A percentile compares a stretch with the other conserved stretches of the same genome.
phyloP scores from a whole-genome alignment of 176 grass and related monocot species.

The Oryza meyeriana region DNA sequence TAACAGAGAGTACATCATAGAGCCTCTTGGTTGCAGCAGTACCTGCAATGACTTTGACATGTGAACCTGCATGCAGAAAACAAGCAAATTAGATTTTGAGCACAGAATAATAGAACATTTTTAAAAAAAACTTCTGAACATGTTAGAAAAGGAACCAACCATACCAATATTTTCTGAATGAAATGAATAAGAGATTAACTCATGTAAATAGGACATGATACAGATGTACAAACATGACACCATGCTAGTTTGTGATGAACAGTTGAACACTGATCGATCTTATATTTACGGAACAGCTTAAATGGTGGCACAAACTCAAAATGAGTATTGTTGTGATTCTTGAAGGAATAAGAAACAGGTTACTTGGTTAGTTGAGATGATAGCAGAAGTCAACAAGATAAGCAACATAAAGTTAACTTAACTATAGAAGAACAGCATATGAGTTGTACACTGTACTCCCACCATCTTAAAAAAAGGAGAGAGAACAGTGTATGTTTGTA shows the following conservation, averaged over 20 bases:
- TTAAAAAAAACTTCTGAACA: not conserved
- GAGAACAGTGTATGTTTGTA: not conserved
- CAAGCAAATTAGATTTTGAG: not conserved
- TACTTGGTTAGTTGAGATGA: not conserved
- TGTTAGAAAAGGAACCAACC: not conserved
- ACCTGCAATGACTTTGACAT: slow-evolving; percentile 22
- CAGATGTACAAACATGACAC: not conserved
- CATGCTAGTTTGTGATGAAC: not conserved
- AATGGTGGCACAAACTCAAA: not conserved
- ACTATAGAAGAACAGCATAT: not conserved
- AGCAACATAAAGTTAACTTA: not conserved
- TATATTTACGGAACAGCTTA: not conserved
- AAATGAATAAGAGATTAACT: not conserved
- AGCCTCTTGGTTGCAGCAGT: not conserved
- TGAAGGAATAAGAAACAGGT: not conserved
- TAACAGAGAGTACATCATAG: not conserved
- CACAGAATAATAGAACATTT: not conserved
- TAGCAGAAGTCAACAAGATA: not conserved
- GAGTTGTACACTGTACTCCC: no score
- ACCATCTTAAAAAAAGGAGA: no score
- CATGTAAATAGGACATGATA: not conserved
- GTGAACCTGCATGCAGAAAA: slow-evolving; percentile 23
- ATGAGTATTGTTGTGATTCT: not conserved
- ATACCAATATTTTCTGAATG: not conserved
- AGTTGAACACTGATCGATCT: not conserved